Base-by-base conservation (phyloP, 208 protist species). In the Leptomonas pyrrhocoris region DNA sequence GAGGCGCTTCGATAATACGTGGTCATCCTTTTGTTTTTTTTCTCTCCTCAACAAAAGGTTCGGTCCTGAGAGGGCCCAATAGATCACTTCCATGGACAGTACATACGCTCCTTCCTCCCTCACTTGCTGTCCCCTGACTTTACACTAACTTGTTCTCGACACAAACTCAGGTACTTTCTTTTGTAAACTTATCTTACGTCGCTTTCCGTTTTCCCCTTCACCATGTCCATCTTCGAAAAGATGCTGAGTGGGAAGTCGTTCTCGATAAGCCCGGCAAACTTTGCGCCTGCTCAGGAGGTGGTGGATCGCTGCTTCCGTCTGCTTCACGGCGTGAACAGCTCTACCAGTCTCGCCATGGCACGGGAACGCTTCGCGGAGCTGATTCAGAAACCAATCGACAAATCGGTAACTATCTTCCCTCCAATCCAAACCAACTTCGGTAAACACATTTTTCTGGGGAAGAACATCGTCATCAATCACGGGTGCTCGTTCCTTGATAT, bases 401-500 rank as follows among this genome's bases (percentile, higher is more conserved):
- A 66, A n/a, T 59, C 59, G 7, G n/a, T 53, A 2, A 85, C 64
- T 31, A 84, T 96, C 1, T 81, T 91, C 27, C 78, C 80, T 1
- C 79, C 88, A 2, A 85, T 98, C 54, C 61, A 76, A n/a, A 96
- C 68, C 40, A 88, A 95, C 66, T 94, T 94, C 66, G 92, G 91
- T 12, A 79, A 51, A 19, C 81, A 96, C 77, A 91, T 93, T 27
- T 55, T 61, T 12, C 7, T 92, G n/a, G 87, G 87, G 11, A 68
- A 84, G n/a, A 60, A 68, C 53, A 74, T 93, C 27, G 86, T 85
- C 68, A 43, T 84, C 11, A 94, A 95, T 53, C 92, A 83, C 65
- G 63, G 83, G 43, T 93, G 79, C 69, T 71, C 79, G 3, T 68
- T 95, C 25, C 65, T 97, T 6, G 93, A 97, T 73, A 62, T 81